Evolutionary conservation across 305 asterid genomes (phyloP).

Genomic region (Ajuga reptans): DNA sequence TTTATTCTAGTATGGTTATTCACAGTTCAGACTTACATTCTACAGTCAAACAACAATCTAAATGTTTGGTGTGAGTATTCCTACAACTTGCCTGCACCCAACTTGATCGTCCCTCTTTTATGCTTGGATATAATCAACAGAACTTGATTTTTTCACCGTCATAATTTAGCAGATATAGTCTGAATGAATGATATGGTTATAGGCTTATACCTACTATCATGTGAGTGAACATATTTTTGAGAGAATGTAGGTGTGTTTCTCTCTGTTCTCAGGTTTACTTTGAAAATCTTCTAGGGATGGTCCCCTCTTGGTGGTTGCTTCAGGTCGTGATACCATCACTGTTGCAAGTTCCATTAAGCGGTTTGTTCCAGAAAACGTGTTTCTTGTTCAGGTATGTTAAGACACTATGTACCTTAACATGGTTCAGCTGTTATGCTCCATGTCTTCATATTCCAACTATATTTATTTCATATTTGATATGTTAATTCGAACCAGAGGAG

Average conservation of each 20-base stretch:
- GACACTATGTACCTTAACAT: constrained; percentile 1
- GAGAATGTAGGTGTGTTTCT: background rate
- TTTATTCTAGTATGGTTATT: background rate
- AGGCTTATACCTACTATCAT: background rate
- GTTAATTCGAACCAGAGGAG: background rate
- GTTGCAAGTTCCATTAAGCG: constrained; percentile 54
- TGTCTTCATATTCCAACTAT: background rate
- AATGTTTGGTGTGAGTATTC: background rate
- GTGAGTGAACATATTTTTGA: background rate
- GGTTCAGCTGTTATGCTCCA: background rate
- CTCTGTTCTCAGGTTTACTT: constrained; percentile 22
- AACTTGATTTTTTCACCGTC: constrained; percentile 10
- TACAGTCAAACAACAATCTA: background rate
- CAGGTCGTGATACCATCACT: constrained; percentile 74
- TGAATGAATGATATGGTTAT: background rate
- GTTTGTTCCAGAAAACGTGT: constrained; percentile 57
- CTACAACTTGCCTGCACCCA: background rate
- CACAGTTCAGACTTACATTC: constrained; percentile 10
- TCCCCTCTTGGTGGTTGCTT: constrained; percentile 71
- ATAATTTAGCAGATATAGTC: background rate
- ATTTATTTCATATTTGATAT: background rate
- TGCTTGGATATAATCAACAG: background rate
- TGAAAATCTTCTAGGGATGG: constrained; percentile 53
- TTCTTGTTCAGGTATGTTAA: constrained; percentile 66
- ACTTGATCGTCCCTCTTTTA: background rate